Evolutionary conservation across 176 grass and related monocot genomes (phyloP), one percentile per base, ranked within the genome.

Genomic region (Carex scoparia): DNA sequence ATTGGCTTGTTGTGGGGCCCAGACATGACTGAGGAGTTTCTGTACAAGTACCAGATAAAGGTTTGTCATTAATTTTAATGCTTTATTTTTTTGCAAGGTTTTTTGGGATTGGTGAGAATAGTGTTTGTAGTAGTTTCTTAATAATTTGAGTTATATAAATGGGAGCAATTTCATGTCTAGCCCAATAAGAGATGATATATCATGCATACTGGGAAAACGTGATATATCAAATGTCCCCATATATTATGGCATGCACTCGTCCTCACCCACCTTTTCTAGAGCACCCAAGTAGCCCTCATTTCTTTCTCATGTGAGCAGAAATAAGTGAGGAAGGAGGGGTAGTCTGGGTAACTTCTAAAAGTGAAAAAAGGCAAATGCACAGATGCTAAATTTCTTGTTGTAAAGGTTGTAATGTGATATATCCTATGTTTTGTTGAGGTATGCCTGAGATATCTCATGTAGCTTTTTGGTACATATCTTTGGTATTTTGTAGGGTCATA

Each of bases 1-100:
- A 99, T 99, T 8, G 96, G 96, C 60, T 95, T 99, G 84, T 65
- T 99, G 79, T 99, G 96, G 96, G 96, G 96, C 63, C 96, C 96
- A 37, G 96, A 99, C 85, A 91, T 94, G 77, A 99, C 93, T 79
- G 93, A 99, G 59, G 91, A 95, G 28, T 99, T 99, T 86, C 61
- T 99, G 33, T 84, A 79, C 46, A 94, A 91, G 85, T 90, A 99
- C 71, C 86, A 94, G 75, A 80, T 99, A 16, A 99, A 99, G 96
- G 96, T 99, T 56, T 9, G 91, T 79, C 70, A 18, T 63, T 55
- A 71, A 28, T 69, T 78, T 79, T 85, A 73, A 81, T 76, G 54
- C 48, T 56, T 2, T 61, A 19, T 80, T 28, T 53, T 85, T 64
- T 59, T 37, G 28, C 33, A 54, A 61, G 35, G 48, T 54, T 27